Evolutionary conservation across 2,329 filamentous ascomycete genomes (phyloP).

Genomic region (Trichoderma sp.): DNA sequence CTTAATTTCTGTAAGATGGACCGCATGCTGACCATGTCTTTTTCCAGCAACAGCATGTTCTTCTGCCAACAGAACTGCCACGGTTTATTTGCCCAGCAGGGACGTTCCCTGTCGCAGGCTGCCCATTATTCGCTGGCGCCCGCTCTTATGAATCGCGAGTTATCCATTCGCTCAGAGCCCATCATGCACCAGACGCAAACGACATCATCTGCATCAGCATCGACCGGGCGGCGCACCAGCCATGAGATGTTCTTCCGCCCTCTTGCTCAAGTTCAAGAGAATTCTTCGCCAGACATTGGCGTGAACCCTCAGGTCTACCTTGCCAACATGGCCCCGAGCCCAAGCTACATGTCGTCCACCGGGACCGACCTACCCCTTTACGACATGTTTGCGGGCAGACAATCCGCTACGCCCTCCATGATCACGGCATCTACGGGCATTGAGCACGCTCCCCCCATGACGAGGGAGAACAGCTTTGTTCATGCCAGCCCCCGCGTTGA

Average conservation of each 20-base stretch:
- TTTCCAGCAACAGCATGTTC: not conserved
- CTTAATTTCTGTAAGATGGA: not conserved
- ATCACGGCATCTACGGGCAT: slow-evolving; percentile 43
- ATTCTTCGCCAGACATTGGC: slow-evolving; percentile 36
- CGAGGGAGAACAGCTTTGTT: slow-evolving; percentile 44
- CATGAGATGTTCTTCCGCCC: not conserved
- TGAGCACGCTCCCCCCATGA: slow-evolving; percentile 43
- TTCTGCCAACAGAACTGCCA: not conserved
- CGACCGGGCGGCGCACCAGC: not conserved
- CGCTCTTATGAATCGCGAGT: slow-evolving; percentile 47
- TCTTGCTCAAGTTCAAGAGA: slow-evolving; percentile 37
- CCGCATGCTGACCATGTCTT: not conserved
- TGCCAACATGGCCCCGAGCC: slow-evolving; percentile 29
- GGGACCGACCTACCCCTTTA: slow-evolving; percentile 28
- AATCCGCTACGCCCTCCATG: slow-evolving; percentile 46
- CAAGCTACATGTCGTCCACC: slow-evolving; percentile 32
- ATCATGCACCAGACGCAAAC: not conserved
- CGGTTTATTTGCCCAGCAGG: not conserved
- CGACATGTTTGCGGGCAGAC: slow-evolving; percentile 30
- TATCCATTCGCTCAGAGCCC: slow-evolving; percentile 45
- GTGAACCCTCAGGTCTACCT: slow-evolving; percentile 44
- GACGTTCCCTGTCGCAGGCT: slow-evolving; percentile 30
- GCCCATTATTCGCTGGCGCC: slow-evolving; percentile 29
- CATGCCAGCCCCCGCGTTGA: slow-evolving; percentile 35
- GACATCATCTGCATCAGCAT: not conserved